Conservation (phyloP, 305 asterid species). For the Stenogyne calaminthoides region DNA sequence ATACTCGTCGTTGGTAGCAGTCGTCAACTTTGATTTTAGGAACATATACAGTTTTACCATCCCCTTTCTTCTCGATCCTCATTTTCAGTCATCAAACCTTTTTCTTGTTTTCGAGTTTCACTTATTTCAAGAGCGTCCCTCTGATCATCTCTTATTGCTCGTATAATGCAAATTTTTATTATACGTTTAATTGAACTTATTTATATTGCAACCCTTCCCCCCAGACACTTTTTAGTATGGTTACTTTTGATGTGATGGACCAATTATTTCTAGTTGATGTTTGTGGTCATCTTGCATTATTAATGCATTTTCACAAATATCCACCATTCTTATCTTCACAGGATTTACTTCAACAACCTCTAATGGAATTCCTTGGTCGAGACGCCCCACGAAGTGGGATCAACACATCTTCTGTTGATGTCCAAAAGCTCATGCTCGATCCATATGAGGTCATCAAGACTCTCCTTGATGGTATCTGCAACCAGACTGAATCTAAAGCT, state of each 20-base stretch:
- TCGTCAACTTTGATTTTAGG: background rate
- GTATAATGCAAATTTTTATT: slow-evolving; percentile 5
- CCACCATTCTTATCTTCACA: slow-evolving; percentile 30
- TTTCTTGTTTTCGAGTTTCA: background rate
- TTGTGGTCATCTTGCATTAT: slow-evolving; percentile 7
- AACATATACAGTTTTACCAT: background rate
- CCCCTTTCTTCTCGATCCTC: background rate
- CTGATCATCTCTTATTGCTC: background rate
- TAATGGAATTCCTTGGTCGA: slow-evolving; percentile 60
- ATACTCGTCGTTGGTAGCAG: background rate
- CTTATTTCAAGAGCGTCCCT: background rate
- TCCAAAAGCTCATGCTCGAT: slow-evolving; percentile 40
- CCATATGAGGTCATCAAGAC: slow-evolving; percentile 55
- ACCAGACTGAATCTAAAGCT: slow-evolving; percentile 47
- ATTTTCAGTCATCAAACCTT: background rate
- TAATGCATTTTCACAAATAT: slow-evolving; percentile 7
- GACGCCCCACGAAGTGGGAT: slow-evolving; percentile 51
- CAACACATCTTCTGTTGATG: slow-evolving; percentile 37
- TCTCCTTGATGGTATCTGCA: slow-evolving; percentile 48
- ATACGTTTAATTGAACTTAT: background rate
- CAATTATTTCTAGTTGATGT: slow-evolving; percentile 11
- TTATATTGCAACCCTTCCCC: background rate
- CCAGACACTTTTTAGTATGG: background rate
- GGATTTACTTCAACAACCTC: slow-evolving; percentile 88
- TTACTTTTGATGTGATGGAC: background rate